Conservation (phyloP, 2,329 filamentous ascomycete species). For the Waltergamsia citrina region DNA sequence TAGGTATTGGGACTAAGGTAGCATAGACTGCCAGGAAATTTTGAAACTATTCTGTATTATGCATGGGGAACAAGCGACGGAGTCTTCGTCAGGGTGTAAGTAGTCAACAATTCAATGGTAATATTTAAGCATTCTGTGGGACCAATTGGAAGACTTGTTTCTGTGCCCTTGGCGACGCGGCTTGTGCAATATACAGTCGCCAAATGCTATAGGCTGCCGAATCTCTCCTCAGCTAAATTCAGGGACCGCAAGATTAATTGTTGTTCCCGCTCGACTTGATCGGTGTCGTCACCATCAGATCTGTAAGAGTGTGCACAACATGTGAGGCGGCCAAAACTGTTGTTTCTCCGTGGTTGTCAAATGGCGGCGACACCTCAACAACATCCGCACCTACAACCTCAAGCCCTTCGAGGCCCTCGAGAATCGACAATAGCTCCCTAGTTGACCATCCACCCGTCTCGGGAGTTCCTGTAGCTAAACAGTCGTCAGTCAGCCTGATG, state of each 20-base stretch:
- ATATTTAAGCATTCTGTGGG: background rate
- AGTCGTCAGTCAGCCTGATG: background rate
- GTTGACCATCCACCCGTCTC: conserved; percentile 90
- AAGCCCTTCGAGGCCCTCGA: conserved; percentile 71
- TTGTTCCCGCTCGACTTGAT: conserved; percentile 9
- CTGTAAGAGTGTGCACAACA: conserved; percentile 63
- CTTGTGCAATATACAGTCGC: too few species aligned
- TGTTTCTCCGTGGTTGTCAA: conserved; percentile 64
- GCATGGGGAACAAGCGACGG: background rate
- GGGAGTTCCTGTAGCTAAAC: conserved; percentile 69
- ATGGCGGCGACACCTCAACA: conserved; percentile 71
- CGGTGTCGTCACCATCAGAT: conserved; percentile 44
- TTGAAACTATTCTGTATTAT: too few species aligned
- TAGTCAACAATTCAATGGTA: background rate
- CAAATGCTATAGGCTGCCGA: background rate
- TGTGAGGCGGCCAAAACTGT: conserved; percentile 68
- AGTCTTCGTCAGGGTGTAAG: background rate
- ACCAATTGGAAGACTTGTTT: too few species aligned
- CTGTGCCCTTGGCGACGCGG: too few species aligned
- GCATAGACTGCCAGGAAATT: too few species aligned
- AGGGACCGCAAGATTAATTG: background rate
- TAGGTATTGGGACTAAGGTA: conserved; percentile 87
- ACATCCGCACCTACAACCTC: conserved; percentile 86
- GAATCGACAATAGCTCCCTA: conserved; percentile 73
- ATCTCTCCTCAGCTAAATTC: background rate